A percentile compares a stretch with the other conserved stretches of the same genome.
Evolutionary conservation across 2,329 filamentous ascomycete genomes (phyloP).

Genomic region (Arthroderma sp.): DNA sequence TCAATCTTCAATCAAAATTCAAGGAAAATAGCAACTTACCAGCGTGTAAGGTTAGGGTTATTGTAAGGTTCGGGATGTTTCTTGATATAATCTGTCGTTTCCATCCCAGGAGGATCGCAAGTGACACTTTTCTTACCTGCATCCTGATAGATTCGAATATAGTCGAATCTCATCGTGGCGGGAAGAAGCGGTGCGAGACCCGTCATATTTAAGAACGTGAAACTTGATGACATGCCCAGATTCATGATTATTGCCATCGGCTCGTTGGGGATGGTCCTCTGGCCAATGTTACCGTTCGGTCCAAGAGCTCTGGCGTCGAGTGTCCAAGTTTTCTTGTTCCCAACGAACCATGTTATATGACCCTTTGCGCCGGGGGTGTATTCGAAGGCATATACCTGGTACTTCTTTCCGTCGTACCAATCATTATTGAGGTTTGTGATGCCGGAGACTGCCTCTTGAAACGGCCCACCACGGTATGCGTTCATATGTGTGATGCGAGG

Average conservation of each 20-base stretch:
- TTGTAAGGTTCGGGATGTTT: slow-evolving; percentile 48
- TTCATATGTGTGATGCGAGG: slow-evolving; percentile 44
- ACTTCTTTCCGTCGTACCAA: slow-evolving; percentile 53
- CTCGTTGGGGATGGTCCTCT: slow-evolving; percentile 51
- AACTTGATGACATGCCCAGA: slow-evolving; percentile 56
- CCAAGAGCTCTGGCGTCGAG: slow-evolving; percentile 47
- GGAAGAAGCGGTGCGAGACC: slow-evolving; percentile 45
- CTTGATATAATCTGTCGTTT: slow-evolving; percentile 54
- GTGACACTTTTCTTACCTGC: slow-evolving; percentile 45
- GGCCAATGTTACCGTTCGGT: slow-evolving; percentile 57
- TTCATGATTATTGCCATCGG: slow-evolving; percentile 57
- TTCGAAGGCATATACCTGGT: slow-evolving; percentile 52
- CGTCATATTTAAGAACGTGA: slow-evolving; percentile 47
- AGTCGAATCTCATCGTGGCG: slow-evolving; percentile 55
- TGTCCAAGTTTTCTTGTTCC: slow-evolving; percentile 51
- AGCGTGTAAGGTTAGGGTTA: slow-evolving; percentile 51
- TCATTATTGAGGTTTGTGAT: slow-evolving; percentile 50
- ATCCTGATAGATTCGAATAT: slow-evolving; percentile 58
- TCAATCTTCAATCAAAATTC: neutral
- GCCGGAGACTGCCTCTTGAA: slow-evolving; percentile 51
- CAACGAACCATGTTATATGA: slow-evolving; percentile 56
- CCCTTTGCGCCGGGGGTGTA: slow-evolving; percentile 48
- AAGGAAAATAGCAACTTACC: slow-evolving; percentile 30
- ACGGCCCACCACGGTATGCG: slow-evolving; percentile 46
- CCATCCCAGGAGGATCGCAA: slow-evolving; percentile 55